phyloP scores from a whole-genome alignment of 352 stramenopile species.

The Pythium phragmiticola region DNA sequence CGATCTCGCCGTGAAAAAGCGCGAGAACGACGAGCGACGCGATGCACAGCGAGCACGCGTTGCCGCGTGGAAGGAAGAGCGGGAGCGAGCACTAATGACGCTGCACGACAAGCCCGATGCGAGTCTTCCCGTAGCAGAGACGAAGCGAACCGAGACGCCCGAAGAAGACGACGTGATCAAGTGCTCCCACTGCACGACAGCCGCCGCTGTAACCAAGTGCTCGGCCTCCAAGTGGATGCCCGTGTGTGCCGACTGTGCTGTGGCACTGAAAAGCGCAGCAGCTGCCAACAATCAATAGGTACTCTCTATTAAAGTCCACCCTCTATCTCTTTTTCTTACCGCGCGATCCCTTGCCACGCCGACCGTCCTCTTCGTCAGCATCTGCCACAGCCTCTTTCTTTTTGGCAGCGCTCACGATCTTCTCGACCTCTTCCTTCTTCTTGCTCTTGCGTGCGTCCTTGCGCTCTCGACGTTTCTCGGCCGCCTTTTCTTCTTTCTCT shows the following conservation, averaged over 20 bases:
- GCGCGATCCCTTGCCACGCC: constrained; percentile 32
- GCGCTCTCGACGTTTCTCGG: constrained; percentile 73
- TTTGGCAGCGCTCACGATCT: constrained; percentile 47
- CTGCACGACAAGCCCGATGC: constrained; percentile 42
- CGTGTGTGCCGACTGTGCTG: constrained; percentile 61
- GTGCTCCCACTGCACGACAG: constrained; percentile 58
- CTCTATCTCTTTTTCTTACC: constrained; percentile 32
- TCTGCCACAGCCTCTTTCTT: constrained; percentile 42
- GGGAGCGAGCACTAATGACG: constrained; percentile 60
- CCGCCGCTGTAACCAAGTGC: constrained; percentile 71
- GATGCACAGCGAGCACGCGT: constrained; percentile 65
- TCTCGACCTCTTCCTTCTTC: constrained; percentile 78
- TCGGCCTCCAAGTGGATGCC: constrained; percentile 86
- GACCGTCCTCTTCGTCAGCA: constrained; percentile 37
- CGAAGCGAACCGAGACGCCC: constrained; percentile 24
- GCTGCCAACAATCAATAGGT: constrained; percentile 23
- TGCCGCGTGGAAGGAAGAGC: constrained; percentile 70
- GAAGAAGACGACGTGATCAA: constrained; percentile 48
- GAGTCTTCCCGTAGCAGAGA: neutral
- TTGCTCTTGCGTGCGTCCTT: constrained; percentile 83
- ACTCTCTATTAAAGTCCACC: constrained; percentile 17
- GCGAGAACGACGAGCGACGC: constrained; percentile 48
- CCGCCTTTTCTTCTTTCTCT: constrained; percentile 77
- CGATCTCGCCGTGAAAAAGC: constrained; percentile 59
- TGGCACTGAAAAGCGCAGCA: constrained; percentile 34